phyloP scores from a whole-genome alignment of 306 rosid species.

The Geum urbanum region DNA sequence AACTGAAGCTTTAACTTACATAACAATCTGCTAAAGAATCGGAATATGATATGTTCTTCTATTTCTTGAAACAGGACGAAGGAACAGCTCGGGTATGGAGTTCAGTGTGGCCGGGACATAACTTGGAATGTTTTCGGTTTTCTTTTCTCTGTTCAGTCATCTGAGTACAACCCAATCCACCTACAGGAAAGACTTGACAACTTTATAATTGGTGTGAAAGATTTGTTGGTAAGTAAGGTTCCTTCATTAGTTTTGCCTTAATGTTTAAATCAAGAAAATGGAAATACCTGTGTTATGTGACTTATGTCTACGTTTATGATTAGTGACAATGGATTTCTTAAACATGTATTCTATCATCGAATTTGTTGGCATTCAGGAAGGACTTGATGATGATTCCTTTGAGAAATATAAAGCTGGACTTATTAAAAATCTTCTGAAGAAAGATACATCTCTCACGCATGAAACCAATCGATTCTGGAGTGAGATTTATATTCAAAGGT shows the following conservation, averaged over 20 bases:
- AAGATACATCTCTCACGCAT: slow-evolving; percentile 74
- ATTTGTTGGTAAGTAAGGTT: slow-evolving; percentile 60
- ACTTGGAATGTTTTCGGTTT: slow-evolving; percentile 70
- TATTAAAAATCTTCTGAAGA: slow-evolving; percentile 70
- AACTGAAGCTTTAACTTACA: slow-evolving; percentile 13
- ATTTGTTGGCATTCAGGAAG: slow-evolving; percentile 47
- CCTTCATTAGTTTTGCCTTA: slow-evolving; percentile 7
- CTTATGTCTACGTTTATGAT: neutral
- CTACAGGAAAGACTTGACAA: slow-evolving; percentile 75
- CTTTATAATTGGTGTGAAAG: slow-evolving; percentile 63
- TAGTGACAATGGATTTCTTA: slow-evolving; percentile 9
- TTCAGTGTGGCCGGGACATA: slow-evolving; percentile 59
- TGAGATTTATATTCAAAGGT: slow-evolving; percentile 83
- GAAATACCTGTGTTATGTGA: neutral
- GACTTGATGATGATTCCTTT: slow-evolving; percentile 66
- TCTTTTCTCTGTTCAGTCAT: slow-evolving; percentile 78
- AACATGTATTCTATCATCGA: neutral
- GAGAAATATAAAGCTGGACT: slow-evolving; percentile 74
- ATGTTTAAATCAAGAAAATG: neutral
- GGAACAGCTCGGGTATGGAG: slow-evolving; percentile 97
- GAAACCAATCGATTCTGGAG: slow-evolving; percentile 77
- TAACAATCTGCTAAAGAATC: neutral
- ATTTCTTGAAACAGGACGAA: slow-evolving; percentile 61
- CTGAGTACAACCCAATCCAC: slow-evolving; percentile 72
- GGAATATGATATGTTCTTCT: neutral